A percentile compares a stretch with the other conserved stretches of the same genome.
Conservation (phyloP, 768 basidiomycete genomes). For the Albatrellus ellisii region DNA sequence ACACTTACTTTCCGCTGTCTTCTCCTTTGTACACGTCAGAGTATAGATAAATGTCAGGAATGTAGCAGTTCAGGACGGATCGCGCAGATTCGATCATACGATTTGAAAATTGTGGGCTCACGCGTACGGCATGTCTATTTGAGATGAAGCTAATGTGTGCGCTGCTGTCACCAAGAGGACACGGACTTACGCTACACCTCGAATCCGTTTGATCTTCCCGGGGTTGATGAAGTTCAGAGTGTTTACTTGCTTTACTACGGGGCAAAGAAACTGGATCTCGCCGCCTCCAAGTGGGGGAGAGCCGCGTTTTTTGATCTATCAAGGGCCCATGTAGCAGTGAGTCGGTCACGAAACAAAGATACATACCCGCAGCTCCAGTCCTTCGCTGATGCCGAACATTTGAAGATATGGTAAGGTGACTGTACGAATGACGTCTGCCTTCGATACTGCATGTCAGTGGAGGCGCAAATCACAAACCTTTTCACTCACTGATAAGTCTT, state of each 20-base stretch:
- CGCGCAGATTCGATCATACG: constrained; percentile 93
- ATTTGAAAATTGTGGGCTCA: constrained; percentile 95
- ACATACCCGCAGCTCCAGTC: constrained; percentile 74
- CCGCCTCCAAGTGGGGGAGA: constrained; percentile 86
- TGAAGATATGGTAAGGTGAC: constrained; percentile 87
- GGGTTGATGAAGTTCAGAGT: constrained; percentile 86
- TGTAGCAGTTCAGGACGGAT: constrained; percentile 88
- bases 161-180: not conserved
- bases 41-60: constrained; percentile 96
- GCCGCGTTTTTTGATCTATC: constrained; percentile 91
- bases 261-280: constrained; percentile 88
- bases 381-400: constrained; percentile 81
- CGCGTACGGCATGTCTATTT: constrained; percentile 82
- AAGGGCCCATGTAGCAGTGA: not conserved
- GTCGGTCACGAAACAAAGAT: not conserved
- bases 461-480: no score
- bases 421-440: constrained; percentile 85
- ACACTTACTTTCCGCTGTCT: constrained; percentile 86
- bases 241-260: constrained; percentile 81
- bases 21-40: constrained; percentile 98
- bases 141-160: not conserved
- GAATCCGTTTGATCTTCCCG: constrained; percentile 87
- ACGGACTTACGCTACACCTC: constrained; percentile 79
- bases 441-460: no score
- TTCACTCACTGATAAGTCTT: constrained; percentile 72